Conservation (phyloP, 306 rosid species). For the Oemleria cerasiformis region DNA sequence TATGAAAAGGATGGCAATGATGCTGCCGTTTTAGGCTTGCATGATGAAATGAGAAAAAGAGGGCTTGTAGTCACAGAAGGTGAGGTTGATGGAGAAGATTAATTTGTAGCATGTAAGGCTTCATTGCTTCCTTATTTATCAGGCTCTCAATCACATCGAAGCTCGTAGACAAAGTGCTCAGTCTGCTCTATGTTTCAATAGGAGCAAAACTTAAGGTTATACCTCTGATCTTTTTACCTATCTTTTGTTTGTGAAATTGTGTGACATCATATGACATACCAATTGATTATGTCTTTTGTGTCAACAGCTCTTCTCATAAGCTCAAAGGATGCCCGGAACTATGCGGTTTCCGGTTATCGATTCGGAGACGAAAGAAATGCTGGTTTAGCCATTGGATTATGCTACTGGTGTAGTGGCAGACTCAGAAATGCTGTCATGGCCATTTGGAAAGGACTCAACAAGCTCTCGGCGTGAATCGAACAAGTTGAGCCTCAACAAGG, state of each 20-base stretch:
- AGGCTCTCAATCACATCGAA: no score
- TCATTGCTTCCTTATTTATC: neutral
- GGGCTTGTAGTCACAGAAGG: conserved; percentile 20
- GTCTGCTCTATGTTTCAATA: neutral
- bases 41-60: conserved; percentile 32
- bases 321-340: neutral
- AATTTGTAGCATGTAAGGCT: conserved; percentile 8
- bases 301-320: neutral
- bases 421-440: neutral
- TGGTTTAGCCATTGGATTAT: neutral
- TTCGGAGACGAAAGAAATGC: neutral
- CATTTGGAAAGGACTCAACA: neutral
- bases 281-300: neutral
- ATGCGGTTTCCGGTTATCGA: neutral
- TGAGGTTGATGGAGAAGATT: neutral
- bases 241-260: neutral
- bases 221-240: neutral
- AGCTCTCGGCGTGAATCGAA: neutral
- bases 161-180: neutral
- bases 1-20: conserved; percentile 26
- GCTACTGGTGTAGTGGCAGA: neutral
- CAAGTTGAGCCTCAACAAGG: neutral
- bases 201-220: neutral
- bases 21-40: conserved; percentile 28
- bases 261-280: neutral